Conservation (phyloP, 495 filamentous ascomycete species). For the Cudoniella acicularis region DNA sequence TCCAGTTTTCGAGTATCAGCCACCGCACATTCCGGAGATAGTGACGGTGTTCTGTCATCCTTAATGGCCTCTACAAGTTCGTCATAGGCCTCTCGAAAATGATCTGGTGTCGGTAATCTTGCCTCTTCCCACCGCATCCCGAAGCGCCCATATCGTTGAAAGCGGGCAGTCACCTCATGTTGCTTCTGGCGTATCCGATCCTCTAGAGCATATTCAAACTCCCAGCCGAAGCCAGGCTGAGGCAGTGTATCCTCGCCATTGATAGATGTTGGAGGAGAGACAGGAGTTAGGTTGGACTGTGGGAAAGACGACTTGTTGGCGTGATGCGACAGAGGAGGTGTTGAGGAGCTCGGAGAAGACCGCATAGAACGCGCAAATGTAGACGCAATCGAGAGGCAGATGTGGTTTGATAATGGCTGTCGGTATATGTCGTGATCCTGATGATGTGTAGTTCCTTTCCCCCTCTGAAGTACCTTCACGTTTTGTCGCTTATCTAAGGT, state of each 20-base stretch:
- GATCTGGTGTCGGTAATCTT: not conserved
- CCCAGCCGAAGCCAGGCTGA: not conserved
- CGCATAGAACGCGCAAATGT: too few relatives aligned
- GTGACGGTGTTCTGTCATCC: not conserved
- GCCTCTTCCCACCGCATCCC: not conserved
- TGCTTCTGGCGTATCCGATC: not conserved
- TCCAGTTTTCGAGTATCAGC: too few relatives aligned
- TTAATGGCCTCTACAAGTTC: not conserved
- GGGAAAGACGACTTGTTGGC: not conserved
- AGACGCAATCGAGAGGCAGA: too few relatives aligned
- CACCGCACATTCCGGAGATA: too few relatives aligned
- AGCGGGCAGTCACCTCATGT: not conserved
- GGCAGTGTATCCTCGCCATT: not conserved
- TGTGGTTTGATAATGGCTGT: too few relatives aligned
- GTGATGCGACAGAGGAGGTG: not conserved
- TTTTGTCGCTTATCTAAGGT: too few relatives aligned
- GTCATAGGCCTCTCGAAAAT: not conserved
- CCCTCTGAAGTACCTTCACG: too few relatives aligned
- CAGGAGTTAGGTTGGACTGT: not conserved
- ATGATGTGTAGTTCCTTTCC: too few relatives aligned
- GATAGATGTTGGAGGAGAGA: not conserved
- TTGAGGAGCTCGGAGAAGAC: not conserved
- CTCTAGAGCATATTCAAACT: not conserved
- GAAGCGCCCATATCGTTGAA: not conserved
- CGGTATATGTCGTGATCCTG: too few relatives aligned